Base-by-base conservation (phyloP, 176 grass and related monocot genomes). In the Neostapfia colusana region DNA sequence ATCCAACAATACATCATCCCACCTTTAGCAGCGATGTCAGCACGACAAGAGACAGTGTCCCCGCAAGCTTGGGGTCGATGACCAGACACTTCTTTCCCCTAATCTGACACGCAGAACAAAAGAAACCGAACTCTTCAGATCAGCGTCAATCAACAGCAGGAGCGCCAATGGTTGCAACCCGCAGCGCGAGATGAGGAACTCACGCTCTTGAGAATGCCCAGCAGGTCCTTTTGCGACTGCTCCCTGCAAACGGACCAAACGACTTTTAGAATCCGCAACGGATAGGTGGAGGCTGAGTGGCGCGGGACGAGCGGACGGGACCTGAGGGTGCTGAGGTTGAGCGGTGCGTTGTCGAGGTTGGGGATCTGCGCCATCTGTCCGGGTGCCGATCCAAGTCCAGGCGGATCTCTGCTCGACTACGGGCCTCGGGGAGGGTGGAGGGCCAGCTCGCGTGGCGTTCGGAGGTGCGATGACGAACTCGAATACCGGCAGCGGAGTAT, bases 331-430 rank as follows among this genome's bases (percentile, higher is more conserved):
- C 82, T 51, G 25, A 94, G 82, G 67, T 98, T 91, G 31, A 98
- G 87, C 5, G 91, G 82, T 0, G 95, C 75, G 7, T 86, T 98
- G 55, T 98, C 91, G n/a, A 98, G 89, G 72, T 74, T 92, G 27
- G 91, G 95, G 70, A 98, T 98, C 85, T 98, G 95, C 49, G 95
- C 86, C 95, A 98, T 98, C 65, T 88, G 7, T 15, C 63, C 7
- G 15, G 28, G 68, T 16, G 8, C 35, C 28, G 11, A 21, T 21
- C 7, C 26, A 63, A 15, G 57, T 63, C 23, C 34, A 1, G 71
- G n/a, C 1, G 23, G 38, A 45, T 60, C 57, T 28, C 25, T 7
- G 23, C n/a, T 24, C 53, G 1, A 24, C 53, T 3, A n/a, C 23
- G 15, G 57, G 4, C 23, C 8, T 26, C 17, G 50, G 50, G 50